Evolutionary conservation across 768 basidiomycete genomes (phyloP), one percentile per base, ranked within the genome.

Genomic region (Tubosaeta brunneosetosa): DNA sequence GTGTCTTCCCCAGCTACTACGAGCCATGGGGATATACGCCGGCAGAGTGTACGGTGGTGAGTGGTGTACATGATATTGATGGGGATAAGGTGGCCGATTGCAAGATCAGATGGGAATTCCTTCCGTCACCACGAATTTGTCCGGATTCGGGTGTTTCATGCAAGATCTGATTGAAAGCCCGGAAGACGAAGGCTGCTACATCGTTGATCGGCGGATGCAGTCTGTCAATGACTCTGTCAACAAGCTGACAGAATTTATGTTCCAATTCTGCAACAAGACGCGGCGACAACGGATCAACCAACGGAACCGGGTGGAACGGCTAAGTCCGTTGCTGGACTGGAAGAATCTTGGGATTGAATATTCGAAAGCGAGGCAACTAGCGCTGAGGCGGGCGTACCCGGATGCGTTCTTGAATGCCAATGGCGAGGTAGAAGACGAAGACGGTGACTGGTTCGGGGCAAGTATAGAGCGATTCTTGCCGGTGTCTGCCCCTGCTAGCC

Each of bases 251-350:
- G 81, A 82, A 40, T 70, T 80, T 61, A 85, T 94, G 83, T 84
- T 84, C 71, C 64, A 71, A 6, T 94, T 95, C 74, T 78, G 79
- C 50, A 75, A 73, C 58, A 93, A 92, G 77, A 86, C 93, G 4
- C 80, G 97, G n/a, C 81, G 97, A 41, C 97, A 98, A 70, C 82
- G 97, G 45, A 98, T 98, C 71, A 98, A 99, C 72, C 97, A 98
- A 74, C 88, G 97, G 31, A 99, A 98, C 74, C 84, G 97, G 40
- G 95, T 97, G 49, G 97, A 99, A 68, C 83, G 97, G 26, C 77
- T 99, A 16, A 87, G 84, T 46, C 95, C 95, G 14, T 71, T 99
- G 51, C 76, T 99, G 54, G 97, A 99, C 69, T 98, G 97, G 97
- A 99, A 99, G 76, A 92, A 92, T 65, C 75, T 99, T 29, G 97